phyloP scores from a whole-genome alignment of 192 early-diverging fungal species.

The Coemansia sp. region DNA sequence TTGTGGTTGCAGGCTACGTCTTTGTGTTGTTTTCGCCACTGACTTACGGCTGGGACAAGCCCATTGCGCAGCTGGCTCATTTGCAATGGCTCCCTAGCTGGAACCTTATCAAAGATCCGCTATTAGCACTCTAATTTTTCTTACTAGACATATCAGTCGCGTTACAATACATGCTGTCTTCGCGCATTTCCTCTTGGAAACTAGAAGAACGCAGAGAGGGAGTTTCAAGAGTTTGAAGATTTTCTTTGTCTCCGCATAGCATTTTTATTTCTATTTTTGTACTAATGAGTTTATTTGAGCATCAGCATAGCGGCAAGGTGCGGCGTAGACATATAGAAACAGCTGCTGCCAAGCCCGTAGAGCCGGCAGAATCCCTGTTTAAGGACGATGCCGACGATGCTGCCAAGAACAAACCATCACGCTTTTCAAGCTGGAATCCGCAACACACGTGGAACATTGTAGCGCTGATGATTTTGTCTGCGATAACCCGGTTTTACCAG shows the following conservation, averaged over 20 bases:
- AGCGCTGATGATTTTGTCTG: constrained; percentile 26
- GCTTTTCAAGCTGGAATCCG: not conserved
- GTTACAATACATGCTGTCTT: no score
- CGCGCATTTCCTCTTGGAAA: no score
- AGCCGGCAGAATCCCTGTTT: not conserved
- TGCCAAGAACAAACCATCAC: not conserved
- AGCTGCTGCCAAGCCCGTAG: not conserved
- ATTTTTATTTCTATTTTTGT: no score
- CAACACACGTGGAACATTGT: not conserved
- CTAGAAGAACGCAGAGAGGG: no score
- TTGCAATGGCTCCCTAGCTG: constrained; percentile 69
- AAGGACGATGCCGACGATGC: not conserved
- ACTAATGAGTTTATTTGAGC: no score
- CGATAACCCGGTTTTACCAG: constrained; percentile 33
- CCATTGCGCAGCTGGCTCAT: constrained; percentile 53
- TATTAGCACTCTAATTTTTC: not conserved
- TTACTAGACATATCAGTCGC: no score
- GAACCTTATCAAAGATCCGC: constrained; percentile 59
- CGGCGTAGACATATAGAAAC: not conserved
- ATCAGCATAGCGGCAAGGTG: not conserved
- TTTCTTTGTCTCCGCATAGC: no score
- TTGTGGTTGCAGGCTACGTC: constrained; percentile 29
- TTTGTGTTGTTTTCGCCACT: constrained; percentile 72
- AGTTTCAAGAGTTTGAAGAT: no score
- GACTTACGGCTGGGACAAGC: constrained; percentile 71